Base-by-base conservation (phyloP, 164 flowering plant genomes). In the Vitis riparia region DNA sequence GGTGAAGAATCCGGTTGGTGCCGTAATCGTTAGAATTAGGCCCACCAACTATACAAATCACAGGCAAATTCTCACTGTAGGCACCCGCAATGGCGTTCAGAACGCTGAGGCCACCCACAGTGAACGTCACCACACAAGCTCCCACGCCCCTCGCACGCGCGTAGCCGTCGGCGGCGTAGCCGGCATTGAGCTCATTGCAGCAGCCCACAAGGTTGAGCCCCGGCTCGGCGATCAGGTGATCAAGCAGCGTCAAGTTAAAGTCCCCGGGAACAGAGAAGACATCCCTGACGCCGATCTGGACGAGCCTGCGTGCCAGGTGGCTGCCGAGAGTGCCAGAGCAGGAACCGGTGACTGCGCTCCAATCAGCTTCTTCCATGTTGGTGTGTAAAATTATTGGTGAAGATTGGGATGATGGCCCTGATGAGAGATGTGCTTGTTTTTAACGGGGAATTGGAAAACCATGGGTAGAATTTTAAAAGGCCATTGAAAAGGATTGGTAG, bases 151-250 rank as follows among this genome's bases (percentile, higher is more conserved):
- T 72, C 15, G 89, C 77, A 3, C 92, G 80, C 0, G 92, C 92
- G 66, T 88, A 88, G 10, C 92, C 92, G 62, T 88, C 92, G 11
- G 92, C 92, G 0, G 90, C 92, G 53, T 88, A 88, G n/a, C 92
- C 92, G 14, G 90, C 92, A 79, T 88, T 88, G 50, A 88, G 88
- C 81, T 88, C 92, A 77, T 88, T 88, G 70, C 92, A 88, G 82
- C 90, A 88, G 67, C 92, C 92, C 56, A 88, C 51, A 23, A 86
- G 66, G 75, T 83, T 86, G 19, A 88, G 85, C 65, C 59, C 80
- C 44, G 92, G 92, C 75, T 88, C 92, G n/a, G 81, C 85, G 3
- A 88, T 63, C 47, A 88, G 71, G 62, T 86, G 81, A 69, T 88
- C 92, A 37, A 88, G 71, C 2, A 88, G 79, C 3, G 87, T 78